Base-by-base conservation (phyloP, 2,329 filamentous ascomycete genomes). In the Arachnomyces sp. region DNA sequence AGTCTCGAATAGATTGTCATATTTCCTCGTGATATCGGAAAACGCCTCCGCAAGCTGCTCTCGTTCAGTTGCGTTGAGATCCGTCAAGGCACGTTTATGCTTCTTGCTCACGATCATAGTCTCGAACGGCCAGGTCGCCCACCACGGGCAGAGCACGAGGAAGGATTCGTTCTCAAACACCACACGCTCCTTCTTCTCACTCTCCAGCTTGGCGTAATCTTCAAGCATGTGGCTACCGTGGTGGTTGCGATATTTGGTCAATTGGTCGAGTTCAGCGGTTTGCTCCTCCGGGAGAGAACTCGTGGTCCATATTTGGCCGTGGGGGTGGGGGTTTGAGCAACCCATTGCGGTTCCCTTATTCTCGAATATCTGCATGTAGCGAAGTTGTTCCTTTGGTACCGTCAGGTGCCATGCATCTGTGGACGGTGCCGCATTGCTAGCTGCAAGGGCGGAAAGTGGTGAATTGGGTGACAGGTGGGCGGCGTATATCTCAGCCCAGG, bases 331-430 rank as follows among this genome's bases (percentile, higher is more conserved):
- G 61, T 98, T 98, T 1, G 90, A 96, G 70, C 92, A 98, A 38
- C 92, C 92, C 92, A 98, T 98, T 8, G 90, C 87, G 1, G 84
- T 80, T 38, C 92, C 92, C 67, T 98, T 98, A 71, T 98, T 98
- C 68, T 98, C 92, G 48, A 98, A 98, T 49, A 98, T 96, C 60
- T 98, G 92, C 89, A 98, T 95, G 67, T 94, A 96, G 39, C 84
- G 79, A 54, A 94, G 87, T 64, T 94, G 86, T 39, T 84, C 76
- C 38, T 73, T 78, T 3, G 87, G 82, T 18, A 67, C 65, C 6
- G 66, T 51, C 13, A 74, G 58, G 36, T 55, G 56, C 15, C 66
- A 60, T 9, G 68, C 63, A 7, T 68, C 62, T 15, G 66, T 64
- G 5, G 66, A 71, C 3, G 67, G 60, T 11, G 60, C 48, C 5